Evolutionary conservation across 345 rosid genomes (phyloP).

Genomic region (Eucalyptus sp.): DNA sequence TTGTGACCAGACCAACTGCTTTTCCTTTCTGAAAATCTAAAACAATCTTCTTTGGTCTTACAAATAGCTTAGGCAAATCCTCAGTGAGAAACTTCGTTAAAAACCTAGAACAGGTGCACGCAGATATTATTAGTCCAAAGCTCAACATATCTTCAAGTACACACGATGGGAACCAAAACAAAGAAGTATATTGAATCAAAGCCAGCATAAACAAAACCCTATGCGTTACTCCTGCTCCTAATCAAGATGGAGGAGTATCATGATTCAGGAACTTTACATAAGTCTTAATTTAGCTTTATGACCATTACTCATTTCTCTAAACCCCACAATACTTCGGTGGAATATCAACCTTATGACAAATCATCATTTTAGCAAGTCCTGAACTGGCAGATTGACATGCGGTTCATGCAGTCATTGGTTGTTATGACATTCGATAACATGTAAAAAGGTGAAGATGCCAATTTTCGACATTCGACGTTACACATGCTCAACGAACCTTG

Average conservation of each 20-base stretch:
- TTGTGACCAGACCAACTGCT: constrained; percentile 81
- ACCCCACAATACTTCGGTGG: not conserved
- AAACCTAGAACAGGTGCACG: constrained; percentile 42
- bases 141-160: not conserved
- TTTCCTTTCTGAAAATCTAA: constrained; percentile 92
- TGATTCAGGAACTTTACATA: not conserved
- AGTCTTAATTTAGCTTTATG: not conserved
- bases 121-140: not conserved
- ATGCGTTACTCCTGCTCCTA: not conserved
- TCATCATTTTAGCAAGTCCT: not conserved
- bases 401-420: not conserved
- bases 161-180: not conserved
- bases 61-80: constrained; percentile 87
- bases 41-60: constrained; percentile 94
- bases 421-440: not conserved
- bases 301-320: not conserved
- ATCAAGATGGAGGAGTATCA: not conserved
- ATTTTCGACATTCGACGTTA: not conserved
- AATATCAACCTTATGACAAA: not conserved
- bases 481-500: not conserved
- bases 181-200: not conserved
- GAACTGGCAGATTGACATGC: not conserved
- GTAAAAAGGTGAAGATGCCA: not conserved
- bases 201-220: not conserved
- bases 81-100: constrained; percentile 82